Evolutionary conservation across 106 monocot species (phyloP), one percentile per base, ranked within the genome.

Genomic region (Acanthochlamys bracteata): DNA sequence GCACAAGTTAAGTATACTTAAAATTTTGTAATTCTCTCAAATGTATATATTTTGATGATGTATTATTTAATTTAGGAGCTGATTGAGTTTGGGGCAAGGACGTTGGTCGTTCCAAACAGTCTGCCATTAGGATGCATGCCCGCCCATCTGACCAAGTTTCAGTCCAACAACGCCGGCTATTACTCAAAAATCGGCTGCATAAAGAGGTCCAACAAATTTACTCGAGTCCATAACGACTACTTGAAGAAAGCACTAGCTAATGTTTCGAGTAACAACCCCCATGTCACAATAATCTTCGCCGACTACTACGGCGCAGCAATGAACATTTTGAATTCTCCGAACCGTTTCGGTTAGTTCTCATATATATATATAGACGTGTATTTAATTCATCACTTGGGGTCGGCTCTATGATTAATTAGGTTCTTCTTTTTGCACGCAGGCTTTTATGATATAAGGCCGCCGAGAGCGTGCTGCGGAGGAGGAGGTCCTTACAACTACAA

Each of bases 401-500:
- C n/a, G n/a, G n/a, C n/a, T n/a, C n/a, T 43, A 8, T 43, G 7
- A 7, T 43, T 8, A 43, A 43, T 7, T 8, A 43, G 13, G 13
- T 43, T 13, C 43, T 8, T 8, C 13, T 8, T 43, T 54, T 6
- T 67, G 21, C 4, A n/a, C 27, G 3, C 17, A 47, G 26, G 57
- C 4, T 51, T 70, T 24, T 10, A 41, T 53, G 14, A 24, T 41
- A 47, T 24, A 12, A 25, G 55, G 12, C 22, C 71, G 23, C 22
- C 75, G 33, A 55, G 17, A n/a, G 54, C 80, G 0, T 84, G 84
- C 25, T 84, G 84, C 16, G 84, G 84, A 22, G 84, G 73, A 0
- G 80, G 75, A 0, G 84, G 84, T 0, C 73, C 73, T 0, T 84
- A 84, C 71, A 84, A 84, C 71, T 80, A 70, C 70, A 68, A 84